These are phyloP conservation scores for Seminavis robusta DNA, from an alignment of 108 stramenopile species.

Conservation along the genomic window DNA sequence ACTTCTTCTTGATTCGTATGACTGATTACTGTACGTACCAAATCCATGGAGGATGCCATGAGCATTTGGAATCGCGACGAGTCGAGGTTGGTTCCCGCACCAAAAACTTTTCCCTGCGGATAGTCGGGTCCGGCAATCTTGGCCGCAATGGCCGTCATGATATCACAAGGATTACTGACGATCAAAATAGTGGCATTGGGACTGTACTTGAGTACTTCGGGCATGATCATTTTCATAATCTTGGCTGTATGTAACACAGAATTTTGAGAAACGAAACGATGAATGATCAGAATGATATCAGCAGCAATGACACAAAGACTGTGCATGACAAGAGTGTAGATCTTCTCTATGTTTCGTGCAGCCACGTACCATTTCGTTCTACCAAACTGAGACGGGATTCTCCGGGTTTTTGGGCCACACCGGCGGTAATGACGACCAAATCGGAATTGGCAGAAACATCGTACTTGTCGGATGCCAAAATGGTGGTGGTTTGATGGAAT, in stretches of 20 bases:
- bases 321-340: no score
- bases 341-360: background rate
- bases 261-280: background rate
- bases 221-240: conserved; percentile 45
- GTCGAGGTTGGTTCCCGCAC: conserved; percentile 42
- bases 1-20: no score
- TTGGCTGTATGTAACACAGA: background rate
- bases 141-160: conserved; percentile 47
- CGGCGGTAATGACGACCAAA: conserved; percentile 53
- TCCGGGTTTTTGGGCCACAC: conserved; percentile 41
- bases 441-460: conserved; percentile 25
- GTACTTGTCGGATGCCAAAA: conserved; percentile 31
- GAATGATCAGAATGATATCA: conserved; percentile 10
- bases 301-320: background rate
- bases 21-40: no score
- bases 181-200: conserved; percentile 44
- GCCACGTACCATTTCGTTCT: conserved; percentile 29
- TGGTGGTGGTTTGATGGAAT: conserved; percentile 28
- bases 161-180: conserved; percentile 48
- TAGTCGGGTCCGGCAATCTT: conserved; percentile 43
- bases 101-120: conserved; percentile 44
- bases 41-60: no score
- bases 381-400: conserved; percentile 42
- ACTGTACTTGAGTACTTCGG: conserved; percentile 30
- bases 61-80: conserved; percentile 39